Evolutionary conservation across 305 asterid genomes (phyloP).

Genomic region (Nicotiana rustica): DNA sequence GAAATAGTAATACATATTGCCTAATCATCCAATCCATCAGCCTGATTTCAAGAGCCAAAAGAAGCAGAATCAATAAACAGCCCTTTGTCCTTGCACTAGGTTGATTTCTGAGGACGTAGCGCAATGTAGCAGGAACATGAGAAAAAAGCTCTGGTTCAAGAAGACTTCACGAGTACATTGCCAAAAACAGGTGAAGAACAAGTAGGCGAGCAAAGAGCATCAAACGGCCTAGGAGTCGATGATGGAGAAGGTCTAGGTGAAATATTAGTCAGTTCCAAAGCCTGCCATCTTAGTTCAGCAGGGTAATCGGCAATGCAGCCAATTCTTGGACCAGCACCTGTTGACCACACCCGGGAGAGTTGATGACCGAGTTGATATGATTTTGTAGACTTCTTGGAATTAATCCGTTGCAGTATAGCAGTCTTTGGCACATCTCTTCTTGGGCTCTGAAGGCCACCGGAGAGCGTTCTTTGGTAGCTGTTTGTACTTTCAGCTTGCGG

Average conservation of each 20-base stretch:
- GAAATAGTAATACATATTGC: not conserved
- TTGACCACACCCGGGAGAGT: constrained; percentile 71
- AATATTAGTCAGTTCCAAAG: constrained; percentile 82
- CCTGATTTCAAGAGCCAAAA: not conserved
- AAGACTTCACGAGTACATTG: constrained; percentile 24
- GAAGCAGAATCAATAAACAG: not conserved
- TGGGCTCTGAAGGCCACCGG: constrained; percentile 86
- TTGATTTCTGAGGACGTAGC: not conserved
- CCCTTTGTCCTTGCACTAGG: not conserved
- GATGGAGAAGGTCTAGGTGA: constrained; percentile 54
- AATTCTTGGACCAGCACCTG: constrained; percentile 80
- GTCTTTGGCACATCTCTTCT: constrained; percentile 66
- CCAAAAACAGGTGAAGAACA: constrained; percentile 20
- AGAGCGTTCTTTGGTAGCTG: constrained; percentile 65
- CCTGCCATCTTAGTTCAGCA: constrained; percentile 74
- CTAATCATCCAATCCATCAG: not conserved
- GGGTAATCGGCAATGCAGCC: constrained; percentile 89
- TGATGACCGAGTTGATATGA: constrained; percentile 84
- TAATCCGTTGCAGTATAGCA: constrained; percentile 70
- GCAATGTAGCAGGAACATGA: not conserved
- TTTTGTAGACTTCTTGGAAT: constrained; percentile 70
- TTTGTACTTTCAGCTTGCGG: constrained; percentile 32
- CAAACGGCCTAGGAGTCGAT: constrained; percentile 15
- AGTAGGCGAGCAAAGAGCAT: constrained; percentile 23
- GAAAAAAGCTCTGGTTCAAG: not conserved